Evolutionary conservation across 2,329 filamentous ascomycete species (phyloP), one percentile per base, ranked within the genome.

Genomic region (Botrytis galanthina): DNA sequence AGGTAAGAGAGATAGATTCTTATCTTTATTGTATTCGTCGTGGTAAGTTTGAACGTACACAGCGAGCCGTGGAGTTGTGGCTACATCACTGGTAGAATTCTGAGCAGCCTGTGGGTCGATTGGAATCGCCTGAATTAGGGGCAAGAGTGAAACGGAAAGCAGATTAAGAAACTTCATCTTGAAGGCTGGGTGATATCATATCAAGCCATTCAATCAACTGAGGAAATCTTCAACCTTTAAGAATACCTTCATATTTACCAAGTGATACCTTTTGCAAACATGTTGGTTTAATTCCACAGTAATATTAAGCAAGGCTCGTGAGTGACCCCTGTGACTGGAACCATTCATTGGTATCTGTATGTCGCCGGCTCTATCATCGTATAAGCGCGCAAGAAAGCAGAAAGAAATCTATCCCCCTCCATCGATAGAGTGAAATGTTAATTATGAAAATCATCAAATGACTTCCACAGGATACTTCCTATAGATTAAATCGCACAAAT

Each of bases 21-120:
- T 37, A 61, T 61, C 29, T 16, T 60, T 69, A 12, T 67, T 54
- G 42, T 46, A 9, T 42, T 63, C 66, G 35, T 59, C 46, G 44
- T 73, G 62, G 20, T 61, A 73, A 20, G 66, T 73, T 61, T 74
- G 73, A 22, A 69, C 64, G 35, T 73, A 74, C 51, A 73, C 42
- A 7, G 68, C 64, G 6, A 74, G 51, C 3, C 73, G 71, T 22
- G 72, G 73, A 37, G 39, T 68, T 44, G n/a, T 59, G 54, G 48
- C 22, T n/a, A 57, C 12, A 48, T 44, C 42, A 32, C 4, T n/a
- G 46, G 29, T 16, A 57, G 26, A 72, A 20, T 20, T 67, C 8
- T 63, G 42, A 46, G 18, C 37, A 54, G 46, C 26, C 16, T 22
- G n/a, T 57, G 14, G n/a, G 16, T 37, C 35, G 22, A 72, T 29